Percentiles rank a stretch among this genome's conserved stretches.
Conservation (phyloP, 2,329 filamentous ascomycete genomes). For the Pestalotiopsis sp. region DNA sequence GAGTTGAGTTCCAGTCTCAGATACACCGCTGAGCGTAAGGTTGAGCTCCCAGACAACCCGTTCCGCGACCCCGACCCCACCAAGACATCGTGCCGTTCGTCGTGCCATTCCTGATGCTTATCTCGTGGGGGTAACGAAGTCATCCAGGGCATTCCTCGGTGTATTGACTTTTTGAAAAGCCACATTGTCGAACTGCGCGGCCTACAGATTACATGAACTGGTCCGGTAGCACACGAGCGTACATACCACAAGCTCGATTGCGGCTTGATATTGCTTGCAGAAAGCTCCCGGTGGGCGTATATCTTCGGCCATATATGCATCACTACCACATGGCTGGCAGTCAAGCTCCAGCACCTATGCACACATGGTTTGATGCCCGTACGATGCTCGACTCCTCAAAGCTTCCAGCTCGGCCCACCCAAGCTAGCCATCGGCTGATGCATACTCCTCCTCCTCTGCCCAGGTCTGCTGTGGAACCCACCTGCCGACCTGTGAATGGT, state of each 20-base stretch:
- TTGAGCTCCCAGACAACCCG: not conserved
- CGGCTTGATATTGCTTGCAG: not conserved
- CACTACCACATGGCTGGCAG: not conserved
- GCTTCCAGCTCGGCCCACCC: not conserved
- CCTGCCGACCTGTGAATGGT: not conserved
- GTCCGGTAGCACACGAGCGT: not conserved
- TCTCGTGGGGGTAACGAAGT: not conserved
- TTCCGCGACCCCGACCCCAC: not conserved
- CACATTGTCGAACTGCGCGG: not conserved
- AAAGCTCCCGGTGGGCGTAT: not conserved
- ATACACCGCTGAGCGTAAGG: not conserved
- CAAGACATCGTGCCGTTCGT: not conserved
- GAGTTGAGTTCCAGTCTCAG: not conserved
- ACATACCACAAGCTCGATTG: not conserved
- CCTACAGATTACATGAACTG: not conserved
- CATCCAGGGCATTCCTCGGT: not conserved
- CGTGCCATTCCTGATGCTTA: not conserved
- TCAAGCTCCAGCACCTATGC: not conserved
- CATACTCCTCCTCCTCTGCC: not conserved
- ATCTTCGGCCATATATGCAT: not conserved
- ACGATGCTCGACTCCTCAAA: constrained; percentile 1
- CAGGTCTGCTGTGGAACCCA: not conserved
- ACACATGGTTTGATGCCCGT: constrained; percentile 1
- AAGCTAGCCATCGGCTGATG: not conserved
- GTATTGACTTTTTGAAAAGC: not conserved